Percentiles rank a stretch among this genome's conserved stretches.
These are phyloP conservation scores for Vitis hybrid DNA, from an alignment of 177 flowering plant species.

Conservation along the genomic window DNA sequence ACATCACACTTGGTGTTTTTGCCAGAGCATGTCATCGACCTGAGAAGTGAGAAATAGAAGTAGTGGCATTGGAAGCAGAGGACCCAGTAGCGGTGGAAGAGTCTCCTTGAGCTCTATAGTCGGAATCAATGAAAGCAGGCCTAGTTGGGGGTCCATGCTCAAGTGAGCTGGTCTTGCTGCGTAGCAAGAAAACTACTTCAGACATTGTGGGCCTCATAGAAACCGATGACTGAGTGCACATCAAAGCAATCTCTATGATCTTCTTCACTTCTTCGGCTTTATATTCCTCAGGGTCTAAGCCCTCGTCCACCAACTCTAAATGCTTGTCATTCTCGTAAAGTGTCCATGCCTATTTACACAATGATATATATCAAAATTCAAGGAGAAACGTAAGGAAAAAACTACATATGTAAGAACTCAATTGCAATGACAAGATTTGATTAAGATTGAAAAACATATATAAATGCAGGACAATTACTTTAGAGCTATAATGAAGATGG, in stretches of 20 bases:
- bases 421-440: no score
- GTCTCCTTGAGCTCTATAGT: no score
- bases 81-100: no score
- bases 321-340: constrained; percentile 33
- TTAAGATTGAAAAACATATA: no score
- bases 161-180: constrained; percentile 6
- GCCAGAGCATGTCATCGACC: no score
- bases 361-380: background rate
- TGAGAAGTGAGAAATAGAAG: no score
- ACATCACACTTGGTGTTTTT: no score
- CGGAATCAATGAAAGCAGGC: constrained; percentile 19
- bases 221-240: constrained; percentile 39
- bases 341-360: constrained; percentile 38
- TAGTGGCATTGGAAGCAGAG: no score
- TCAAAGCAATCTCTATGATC: constrained; percentile 36
- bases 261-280: constrained; percentile 29
- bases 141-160: constrained; percentile 11
- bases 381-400: background rate
- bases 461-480: no score
- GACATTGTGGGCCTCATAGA: constrained; percentile 49
- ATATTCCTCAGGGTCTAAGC: constrained; percentile 31
- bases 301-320: constrained; percentile 35
- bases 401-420: no score
- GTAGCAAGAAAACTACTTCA: constrained; percentile 32
- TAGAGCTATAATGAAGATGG: no score